Evolutionary conservation across 2,329 filamentous ascomycete species (phyloP).

Genomic region (Trichoderma polysporum): DNA sequence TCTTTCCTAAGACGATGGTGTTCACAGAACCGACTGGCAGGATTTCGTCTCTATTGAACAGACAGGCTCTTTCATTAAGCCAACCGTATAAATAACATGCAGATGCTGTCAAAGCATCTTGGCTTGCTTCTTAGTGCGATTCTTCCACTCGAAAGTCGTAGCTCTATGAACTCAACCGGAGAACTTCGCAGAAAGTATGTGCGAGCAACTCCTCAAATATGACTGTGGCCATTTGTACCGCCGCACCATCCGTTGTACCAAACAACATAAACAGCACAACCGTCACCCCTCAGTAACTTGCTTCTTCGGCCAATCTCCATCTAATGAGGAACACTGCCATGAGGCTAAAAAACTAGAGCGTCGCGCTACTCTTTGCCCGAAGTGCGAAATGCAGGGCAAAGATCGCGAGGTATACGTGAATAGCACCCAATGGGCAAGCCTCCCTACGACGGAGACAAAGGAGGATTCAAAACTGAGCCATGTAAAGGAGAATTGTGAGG

Average conservation of each 20-base stretch:
- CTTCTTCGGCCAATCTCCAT: background rate
- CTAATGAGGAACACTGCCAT: background rate
- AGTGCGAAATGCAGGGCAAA: background rate
- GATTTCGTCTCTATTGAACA: background rate
- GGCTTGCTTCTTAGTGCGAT: background rate
- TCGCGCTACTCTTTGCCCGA: background rate
- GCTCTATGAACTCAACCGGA: background rate
- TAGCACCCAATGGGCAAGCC: background rate
- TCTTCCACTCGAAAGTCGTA: background rate
- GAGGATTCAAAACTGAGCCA: background rate
- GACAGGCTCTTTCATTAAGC: background rate
- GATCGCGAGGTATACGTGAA: background rate
- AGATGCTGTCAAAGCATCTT: background rate
- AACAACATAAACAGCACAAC: background rate
- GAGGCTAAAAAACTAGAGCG: background rate
- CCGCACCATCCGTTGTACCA: background rate
- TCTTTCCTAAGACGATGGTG: background rate
- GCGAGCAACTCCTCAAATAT: conserved; percentile 25
- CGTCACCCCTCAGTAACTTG: background rate
- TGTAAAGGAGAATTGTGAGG: background rate
- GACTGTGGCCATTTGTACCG: conserved; percentile 27
- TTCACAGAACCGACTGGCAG: background rate
- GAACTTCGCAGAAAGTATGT: conserved; percentile 23
- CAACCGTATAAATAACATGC: background rate
- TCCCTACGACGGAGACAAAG: background rate